A percentile compares a stretch with the other conserved stretches of the same genome.
phyloP scores from a whole-genome alignment of 805 yeast species.

The Yamadazyma takamatsuzukensis region DNA sequence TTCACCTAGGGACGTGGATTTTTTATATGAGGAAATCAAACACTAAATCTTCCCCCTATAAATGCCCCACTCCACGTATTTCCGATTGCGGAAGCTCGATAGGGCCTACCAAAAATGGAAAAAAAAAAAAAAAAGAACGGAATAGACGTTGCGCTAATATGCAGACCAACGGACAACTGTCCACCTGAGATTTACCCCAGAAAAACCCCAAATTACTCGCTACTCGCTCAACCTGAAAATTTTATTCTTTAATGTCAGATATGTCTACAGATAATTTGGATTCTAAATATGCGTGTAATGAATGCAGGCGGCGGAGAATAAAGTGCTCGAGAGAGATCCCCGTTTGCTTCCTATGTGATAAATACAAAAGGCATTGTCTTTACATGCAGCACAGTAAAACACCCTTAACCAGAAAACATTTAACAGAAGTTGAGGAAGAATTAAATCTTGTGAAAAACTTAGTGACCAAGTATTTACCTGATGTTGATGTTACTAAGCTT shows the following conservation, averaged over 20 bases:
- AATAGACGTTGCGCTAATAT: too few relatives aligned
- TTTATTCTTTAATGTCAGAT: not conserved
- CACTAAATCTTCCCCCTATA: too few relatives aligned
- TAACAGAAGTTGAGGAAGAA: conserved; percentile 17
- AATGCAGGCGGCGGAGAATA: conserved; percentile 13
- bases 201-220: too few relatives aligned
- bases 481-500: conserved; percentile 7
- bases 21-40: too few relatives aligned
- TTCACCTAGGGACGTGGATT: too few relatives aligned
- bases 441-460: conserved; percentile 7
- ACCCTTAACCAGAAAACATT: conserved; percentile 15
- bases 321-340: conserved; percentile 16
- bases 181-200: too few relatives aligned
- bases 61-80: too few relatives aligned
- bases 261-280: not conserved
- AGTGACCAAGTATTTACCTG: conserved; percentile 8
- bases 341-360: conserved; percentile 11
- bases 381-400: conserved; percentile 12
- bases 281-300: conserved; percentile 15
- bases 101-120: too few relatives aligned
- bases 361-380: conserved; percentile 14
- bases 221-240: too few relatives aligned
- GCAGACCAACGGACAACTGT: too few relatives aligned
- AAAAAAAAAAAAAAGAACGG: too few relatives aligned
- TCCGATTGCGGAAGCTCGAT: too few relatives aligned